A percentile compares a stretch with the other conserved stretches of the same genome.
These are phyloP conservation scores for Albophoma yamanashiensis DNA, from an alignment of 2,329 filamentous ascomycete species.

Conservation along the genomic window DNA sequence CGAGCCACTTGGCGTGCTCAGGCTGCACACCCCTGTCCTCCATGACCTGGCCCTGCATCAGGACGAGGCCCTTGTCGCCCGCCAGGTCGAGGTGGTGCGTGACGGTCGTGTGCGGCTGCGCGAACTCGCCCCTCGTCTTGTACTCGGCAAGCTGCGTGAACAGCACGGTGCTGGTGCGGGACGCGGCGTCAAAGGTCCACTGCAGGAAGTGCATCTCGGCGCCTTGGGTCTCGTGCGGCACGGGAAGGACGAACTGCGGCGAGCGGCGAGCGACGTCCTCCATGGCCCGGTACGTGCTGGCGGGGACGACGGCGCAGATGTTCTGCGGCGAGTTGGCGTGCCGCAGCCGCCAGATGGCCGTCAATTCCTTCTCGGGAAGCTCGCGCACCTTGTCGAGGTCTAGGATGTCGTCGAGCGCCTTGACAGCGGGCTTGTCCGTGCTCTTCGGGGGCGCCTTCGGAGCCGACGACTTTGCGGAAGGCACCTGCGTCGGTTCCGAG, in stretches of 20 bases:
- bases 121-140: slow-evolving; percentile 82
- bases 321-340: slow-evolving; percentile 63
- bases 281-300: slow-evolving; percentile 64
- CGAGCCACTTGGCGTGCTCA: slow-evolving; percentile 77
- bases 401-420: slow-evolving; percentile 45
- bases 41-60: slow-evolving; percentile 75
- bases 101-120: slow-evolving; percentile 83
- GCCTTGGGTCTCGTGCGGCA: slow-evolving; percentile 57
- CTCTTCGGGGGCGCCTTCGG: slow-evolving; percentile 8
- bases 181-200: slow-evolving; percentile 73
- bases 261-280: slow-evolving; percentile 58
- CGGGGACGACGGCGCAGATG: slow-evolving; percentile 75
- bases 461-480: slow-evolving; percentile 6
- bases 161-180: slow-evolving; percentile 62
- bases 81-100: slow-evolving; percentile 83
- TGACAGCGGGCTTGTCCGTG: slow-evolving; percentile 22
- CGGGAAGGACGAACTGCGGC: slow-evolving; percentile 84
- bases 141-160: slow-evolving; percentile 93
- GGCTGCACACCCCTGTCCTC: slow-evolving; percentile 66
- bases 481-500: slow-evolving; percentile 10
- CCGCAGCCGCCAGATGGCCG: slow-evolving; percentile 80
- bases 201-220: slow-evolving; percentile 95
- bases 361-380: slow-evolving; percentile 72
- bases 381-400: slow-evolving; percentile 67
- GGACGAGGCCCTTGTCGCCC: slow-evolving; percentile 62